A percentile compares a stretch with the other conserved stretches of the same genome.
These are phyloP conservation scores for Lodderomyces oxycetoniae DNA, from an alignment of 1,139 yeast species.

Conservation along the genomic window DNA sequence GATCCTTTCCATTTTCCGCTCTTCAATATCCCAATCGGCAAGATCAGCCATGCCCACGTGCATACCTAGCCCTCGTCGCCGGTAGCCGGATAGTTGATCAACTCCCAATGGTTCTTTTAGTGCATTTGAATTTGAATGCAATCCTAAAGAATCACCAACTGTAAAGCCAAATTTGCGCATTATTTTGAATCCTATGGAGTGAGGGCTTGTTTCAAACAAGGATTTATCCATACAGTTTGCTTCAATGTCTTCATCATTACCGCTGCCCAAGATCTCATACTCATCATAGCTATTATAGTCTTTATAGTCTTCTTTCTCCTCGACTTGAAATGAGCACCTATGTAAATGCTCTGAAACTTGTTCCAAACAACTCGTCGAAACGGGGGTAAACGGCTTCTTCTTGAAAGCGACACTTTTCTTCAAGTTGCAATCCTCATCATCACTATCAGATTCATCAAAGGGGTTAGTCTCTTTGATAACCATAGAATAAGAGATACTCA, in stretches of 20 bases:
- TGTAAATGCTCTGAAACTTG: neutral
- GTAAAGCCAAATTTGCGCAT: conserved; percentile 57
- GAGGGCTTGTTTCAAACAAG: conserved; percentile 8
- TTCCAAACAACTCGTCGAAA: too few relatives aligned
- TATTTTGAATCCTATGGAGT: conserved; percentile 44
- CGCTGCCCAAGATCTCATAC: neutral
- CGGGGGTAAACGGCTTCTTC: neutral
- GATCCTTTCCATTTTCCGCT: too few relatives aligned
- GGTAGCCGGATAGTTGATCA: too few relatives aligned
- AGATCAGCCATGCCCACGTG: too few relatives aligned
- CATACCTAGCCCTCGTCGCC: too few relatives aligned
- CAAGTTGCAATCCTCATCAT: conserved; percentile 7
- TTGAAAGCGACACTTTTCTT: too few relatives aligned
- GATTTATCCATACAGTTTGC: conserved; percentile 12
- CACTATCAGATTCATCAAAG: conserved; percentile 7
- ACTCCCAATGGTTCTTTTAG: too few relatives aligned
- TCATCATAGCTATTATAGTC: conserved; percentile 5
- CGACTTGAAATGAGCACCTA: neutral
- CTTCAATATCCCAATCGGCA: too few relatives aligned
- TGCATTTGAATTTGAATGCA: too few relatives aligned
- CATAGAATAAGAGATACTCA: too few relatives aligned
- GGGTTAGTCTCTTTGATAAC: conserved; percentile 3
- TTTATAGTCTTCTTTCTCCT: conserved; percentile 4
- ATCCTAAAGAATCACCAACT: conserved; percentile 42
- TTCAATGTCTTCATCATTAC: conserved; percentile 1